Base-by-base conservation (phyloP, 805 yeast genomes). In the Jamesozyma lodderae region DNA sequence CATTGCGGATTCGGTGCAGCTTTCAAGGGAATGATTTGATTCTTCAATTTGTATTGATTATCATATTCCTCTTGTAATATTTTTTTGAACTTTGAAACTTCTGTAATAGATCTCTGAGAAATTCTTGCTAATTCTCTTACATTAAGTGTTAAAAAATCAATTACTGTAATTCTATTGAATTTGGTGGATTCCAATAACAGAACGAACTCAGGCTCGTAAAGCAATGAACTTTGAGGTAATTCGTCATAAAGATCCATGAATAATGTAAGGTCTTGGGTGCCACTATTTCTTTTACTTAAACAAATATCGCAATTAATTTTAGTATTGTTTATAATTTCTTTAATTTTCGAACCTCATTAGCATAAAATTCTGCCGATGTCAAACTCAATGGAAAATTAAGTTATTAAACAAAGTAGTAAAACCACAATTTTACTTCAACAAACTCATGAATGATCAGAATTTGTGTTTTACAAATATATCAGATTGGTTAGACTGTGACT, bases 191-290 rank as follows among this genome's bases (percentile, higher is more conserved):
- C 53, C 14, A 61, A 37, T 32, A 66, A 46, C 3, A 43, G 47
- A 7, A 44, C 42, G 44, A 54, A 64, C n/a, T 55, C 51, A 1
- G 59, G 59, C 3, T 57, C 57, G 42, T 54, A 53, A n/a, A 67
- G 50, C 14, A 66, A 45, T 14, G 45, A 36, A 16, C 72, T 59
- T 6, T 51, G 37, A 0, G 70, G 69, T 21, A 64, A 52, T 41
- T 64, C 66, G 37, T 64, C 64, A 45, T 67, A 66, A 25, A 67
- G 55, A 41, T 68, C 71, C 72, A 68, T 68, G 26, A n/a, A n/a
- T n/a, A n/a, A n/a, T n/a, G n/a, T n/a, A n/a, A n/a, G n/a, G n/a
- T n/a, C n/a, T n/a, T n/a, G n/a, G n/a, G n/a, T n/a, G n/a, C n/a
- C 24, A 10, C 10, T 6, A 7, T 22, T 22, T 22, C 10, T 10